Base-by-base conservation (phyloP, 495 filamentous ascomycete species). In the Annulohypoxylon bovei region DNA sequence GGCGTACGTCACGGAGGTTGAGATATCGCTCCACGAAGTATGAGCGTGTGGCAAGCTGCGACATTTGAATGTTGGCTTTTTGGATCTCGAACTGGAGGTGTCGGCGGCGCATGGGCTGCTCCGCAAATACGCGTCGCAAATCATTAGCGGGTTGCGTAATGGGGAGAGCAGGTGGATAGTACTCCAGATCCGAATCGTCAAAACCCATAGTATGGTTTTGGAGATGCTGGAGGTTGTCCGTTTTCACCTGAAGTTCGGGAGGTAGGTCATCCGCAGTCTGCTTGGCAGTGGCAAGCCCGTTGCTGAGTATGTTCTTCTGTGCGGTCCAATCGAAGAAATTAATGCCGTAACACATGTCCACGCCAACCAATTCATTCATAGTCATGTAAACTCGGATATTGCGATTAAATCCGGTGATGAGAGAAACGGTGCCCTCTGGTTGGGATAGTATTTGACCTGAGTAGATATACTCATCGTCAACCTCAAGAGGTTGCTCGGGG, bases 11-110 rank as follows among this genome's bases (percentile, higher is more conserved):
- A 50, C 85, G 86, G 0, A 91, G 80, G 70, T 83, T 87, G 77
- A 89, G 90, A 72, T 93, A 95, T 70, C 91, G 92, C 67, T 96
- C 91, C 1, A 95, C 90, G n/a, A 93, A 84, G 72, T 90, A 93
- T 0, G 90, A 92, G 20, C 93, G 85, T 1, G 91, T 93, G 3
- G 86, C 87, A 1, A 97, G 81, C 70, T 92, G 89, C 46, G 87
- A 91, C 6, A 88, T 87, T 66, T 93, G 91, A 23, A 97, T 91
- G 68, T 94, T 95, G 20, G 88, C 88, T 72, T 93, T 94, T 74
- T 96, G 92, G 22, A 96, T 94, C 71, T 95, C 91, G 55, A 87
- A 90, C 52, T 94, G 92, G 1, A 93, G 82, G 4, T 83, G 81
- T 7, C 83, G 81, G 3, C 84, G 82, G n/a, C 82, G 79, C 28